These are phyloP conservation scores for Leucocoprinus sp. DNA, from an alignment of 768 basidiomycete genomes.

Conservation along the genomic window DNA sequence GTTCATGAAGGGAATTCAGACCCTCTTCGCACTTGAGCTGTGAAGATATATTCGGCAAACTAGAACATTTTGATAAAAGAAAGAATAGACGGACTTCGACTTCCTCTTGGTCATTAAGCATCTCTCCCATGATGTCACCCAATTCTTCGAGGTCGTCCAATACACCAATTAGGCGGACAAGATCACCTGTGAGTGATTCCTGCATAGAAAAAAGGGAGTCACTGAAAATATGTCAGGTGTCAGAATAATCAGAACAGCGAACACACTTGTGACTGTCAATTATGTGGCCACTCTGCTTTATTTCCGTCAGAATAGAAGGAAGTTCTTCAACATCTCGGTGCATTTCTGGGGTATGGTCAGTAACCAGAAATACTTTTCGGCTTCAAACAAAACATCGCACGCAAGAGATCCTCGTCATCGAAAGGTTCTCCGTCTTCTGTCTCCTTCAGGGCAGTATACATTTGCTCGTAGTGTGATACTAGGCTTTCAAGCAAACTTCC, in stretches of 20 bases:
- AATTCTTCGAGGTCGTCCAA: slow-evolving; percentile 69
- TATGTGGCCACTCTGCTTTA: slow-evolving; percentile 48
- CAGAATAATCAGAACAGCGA: slow-evolving; percentile 1
- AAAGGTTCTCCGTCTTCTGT: slow-evolving; percentile 63
- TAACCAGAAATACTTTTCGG: neutral
- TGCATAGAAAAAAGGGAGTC: slow-evolving; percentile 40
- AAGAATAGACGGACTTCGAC: slow-evolving; percentile 45
- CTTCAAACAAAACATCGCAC: slow-evolving; percentile 24
- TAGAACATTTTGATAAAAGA: neutral
- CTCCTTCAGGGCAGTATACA: slow-evolving; percentile 59
- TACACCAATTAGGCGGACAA: slow-evolving; percentile 40
- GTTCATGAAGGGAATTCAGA: slow-evolving; percentile 48
- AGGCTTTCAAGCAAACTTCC: slow-evolving; percentile 65
- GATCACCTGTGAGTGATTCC: slow-evolving; percentile 32
- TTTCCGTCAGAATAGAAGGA: slow-evolving; percentile 62
- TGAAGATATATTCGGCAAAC: slow-evolving; percentile 1
- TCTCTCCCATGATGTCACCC: slow-evolving; percentile 71
- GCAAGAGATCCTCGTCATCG: slow-evolving; percentile 60
- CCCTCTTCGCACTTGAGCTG: slow-evolving; percentile 47
- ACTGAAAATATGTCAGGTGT: slow-evolving; percentile 25
- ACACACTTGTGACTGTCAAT: slow-evolving; percentile 50
- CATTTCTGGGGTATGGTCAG: slow-evolving; percentile 45
- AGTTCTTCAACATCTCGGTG: slow-evolving; percentile 74
- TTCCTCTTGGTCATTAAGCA: slow-evolving; percentile 60
- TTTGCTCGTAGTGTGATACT: slow-evolving; percentile 68